Percentiles rank a stretch among this genome's conserved stretches.
phyloP scores from a whole-genome alignment of 345 rosid species.

The Pugionium dolabratum region DNA sequence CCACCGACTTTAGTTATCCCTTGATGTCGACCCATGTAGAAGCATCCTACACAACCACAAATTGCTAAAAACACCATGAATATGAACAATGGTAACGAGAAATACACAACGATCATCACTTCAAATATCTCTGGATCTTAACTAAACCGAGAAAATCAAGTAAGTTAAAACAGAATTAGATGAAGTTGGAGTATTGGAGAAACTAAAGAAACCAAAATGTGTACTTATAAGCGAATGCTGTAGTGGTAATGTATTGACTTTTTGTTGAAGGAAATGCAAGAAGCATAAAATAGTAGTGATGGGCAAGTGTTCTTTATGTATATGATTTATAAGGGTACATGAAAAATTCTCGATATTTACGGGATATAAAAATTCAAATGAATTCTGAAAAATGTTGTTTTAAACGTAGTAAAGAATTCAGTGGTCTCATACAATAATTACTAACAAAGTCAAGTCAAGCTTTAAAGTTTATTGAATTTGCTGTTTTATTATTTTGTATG shows the following conservation, averaged over 20 bases:
- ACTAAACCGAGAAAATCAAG: no score
- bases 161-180: neutral
- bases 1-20: slow-evolving; percentile 7
- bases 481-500: neutral
- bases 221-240: slow-evolving; percentile 12
- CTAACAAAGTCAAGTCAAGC: slow-evolving; percentile 15
- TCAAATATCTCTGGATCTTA: no score
- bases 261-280: neutral
- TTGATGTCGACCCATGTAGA: slow-evolving; percentile 29
- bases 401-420: no score
- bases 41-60: slow-evolving; percentile 35
- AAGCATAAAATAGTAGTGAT: neutral
- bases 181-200: neutral
- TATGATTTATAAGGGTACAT: neutral
- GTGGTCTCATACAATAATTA: neutral
- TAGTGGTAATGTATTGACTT: neutral
- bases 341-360: no score
- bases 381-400: no score
- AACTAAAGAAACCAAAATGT: neutral
- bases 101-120: slow-evolving; percentile 17
- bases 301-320: slow-evolving; percentile 20
- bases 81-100: slow-evolving; percentile 35
- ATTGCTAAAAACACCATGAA: slow-evolving; percentile 30
- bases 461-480: slow-evolving; percentile 11
- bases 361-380: no score